phyloP scores from a whole-genome alignment of 352 stramenopile species.

The Globisporangium apiculatum region DNA sequence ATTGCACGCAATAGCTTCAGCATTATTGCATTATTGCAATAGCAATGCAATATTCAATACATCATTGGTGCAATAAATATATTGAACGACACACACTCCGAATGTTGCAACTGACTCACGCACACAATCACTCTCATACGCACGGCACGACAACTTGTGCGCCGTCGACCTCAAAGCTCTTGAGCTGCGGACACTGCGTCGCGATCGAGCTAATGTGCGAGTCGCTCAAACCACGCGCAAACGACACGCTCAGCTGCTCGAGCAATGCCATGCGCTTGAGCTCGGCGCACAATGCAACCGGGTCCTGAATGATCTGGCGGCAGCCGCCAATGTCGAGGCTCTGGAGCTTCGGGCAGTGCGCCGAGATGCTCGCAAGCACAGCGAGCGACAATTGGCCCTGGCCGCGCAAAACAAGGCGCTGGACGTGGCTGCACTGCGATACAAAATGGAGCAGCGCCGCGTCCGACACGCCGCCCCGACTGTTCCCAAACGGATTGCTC shows the following conservation, averaged over 20 bases:
- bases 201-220: constrained; percentile 47
- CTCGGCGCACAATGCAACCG: constrained; percentile 27
- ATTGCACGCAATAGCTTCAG: neutral
- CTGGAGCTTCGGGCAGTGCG: constrained; percentile 31
- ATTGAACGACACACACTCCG: neutral
- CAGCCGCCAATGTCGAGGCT: constrained; percentile 54
- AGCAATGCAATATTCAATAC: too few relatives aligned
- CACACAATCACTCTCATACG: neutral
- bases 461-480: constrained; percentile 45
- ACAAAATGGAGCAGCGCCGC: constrained; percentile 30
- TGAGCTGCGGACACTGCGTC: constrained; percentile 48
- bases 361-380: constrained; percentile 29
- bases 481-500: constrained; percentile 60
- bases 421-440: constrained; percentile 28
- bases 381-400: constrained; percentile 41
- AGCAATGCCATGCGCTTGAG: constrained; percentile 37
- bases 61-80: neutral
- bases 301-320: constrained; percentile 47
- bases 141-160: constrained; percentile 19
- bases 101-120: neutral
- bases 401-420: constrained; percentile 41
- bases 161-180: constrained; percentile 46
- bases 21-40: too few relatives aligned
- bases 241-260: constrained; percentile 51
- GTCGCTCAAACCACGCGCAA: constrained; percentile 34